Evolutionary conservation across 2,329 filamentous ascomycete genomes (phyloP).

Genomic region (Pyrenophora teres): DNA sequence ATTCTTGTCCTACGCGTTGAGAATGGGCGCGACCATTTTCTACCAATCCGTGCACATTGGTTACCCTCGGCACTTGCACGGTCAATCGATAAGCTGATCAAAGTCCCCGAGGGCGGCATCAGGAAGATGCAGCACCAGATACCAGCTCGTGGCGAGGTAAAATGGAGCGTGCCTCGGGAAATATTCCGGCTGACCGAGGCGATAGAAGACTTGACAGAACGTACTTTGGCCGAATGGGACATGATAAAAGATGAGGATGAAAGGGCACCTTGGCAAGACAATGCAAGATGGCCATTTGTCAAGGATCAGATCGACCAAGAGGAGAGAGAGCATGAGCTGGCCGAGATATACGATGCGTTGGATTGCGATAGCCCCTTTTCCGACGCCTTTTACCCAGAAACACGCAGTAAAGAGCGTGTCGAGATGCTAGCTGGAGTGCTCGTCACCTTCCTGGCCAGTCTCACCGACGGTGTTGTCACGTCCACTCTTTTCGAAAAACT

Average conservation of each 20-base stretch:
- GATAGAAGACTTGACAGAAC: constrained; percentile 65
- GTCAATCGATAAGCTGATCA: constrained; percentile 85
- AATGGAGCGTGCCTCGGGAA: constrained; percentile 83
- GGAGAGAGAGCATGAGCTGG: constrained; percentile 51
- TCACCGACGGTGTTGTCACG: constrained; percentile 80
- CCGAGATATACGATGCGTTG: constrained; percentile 64
- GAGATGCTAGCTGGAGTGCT: constrained; percentile 76
- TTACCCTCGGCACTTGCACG: constrained; percentile 80
- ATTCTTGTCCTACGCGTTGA: constrained; percentile 84
- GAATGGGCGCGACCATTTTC: constrained; percentile 87
- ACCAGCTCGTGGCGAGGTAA: constrained; percentile 54
- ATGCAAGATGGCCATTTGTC: constrained; percentile 65
- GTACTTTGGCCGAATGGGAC: constrained; percentile 65
- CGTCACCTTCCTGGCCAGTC: constrained; percentile 71
- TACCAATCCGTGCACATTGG: constrained; percentile 80
- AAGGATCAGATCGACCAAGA: constrained; percentile 43
- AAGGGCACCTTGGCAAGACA: constrained; percentile 58
- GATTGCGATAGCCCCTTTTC: constrained; percentile 70
- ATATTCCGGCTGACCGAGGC: constrained; percentile 87
- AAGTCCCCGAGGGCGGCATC: constrained; percentile 77
- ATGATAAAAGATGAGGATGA: constrained; percentile 56
- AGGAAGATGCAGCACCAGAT: constrained; percentile 69
- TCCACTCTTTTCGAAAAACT: constrained; percentile 65
- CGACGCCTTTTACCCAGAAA: constrained; percentile 62
- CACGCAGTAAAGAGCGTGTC: constrained; percentile 68